Evolutionary conservation across 2,329 filamentous ascomycete genomes (phyloP), one percentile per base, ranked within the genome.

Genomic region (Xylaria arbuscula): DNA sequence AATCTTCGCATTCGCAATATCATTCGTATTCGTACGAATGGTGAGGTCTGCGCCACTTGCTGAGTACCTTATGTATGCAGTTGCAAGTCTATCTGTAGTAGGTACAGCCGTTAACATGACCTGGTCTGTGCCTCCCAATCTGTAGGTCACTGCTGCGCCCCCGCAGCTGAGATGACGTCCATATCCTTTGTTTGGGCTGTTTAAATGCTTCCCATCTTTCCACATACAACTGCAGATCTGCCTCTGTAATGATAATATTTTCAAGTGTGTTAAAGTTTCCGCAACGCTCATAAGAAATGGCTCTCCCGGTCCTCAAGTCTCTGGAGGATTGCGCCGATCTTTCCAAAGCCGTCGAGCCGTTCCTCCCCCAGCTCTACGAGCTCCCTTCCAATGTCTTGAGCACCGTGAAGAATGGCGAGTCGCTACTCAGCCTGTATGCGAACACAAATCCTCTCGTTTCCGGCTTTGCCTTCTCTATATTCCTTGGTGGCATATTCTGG

Each of bases 391-490:
- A 89, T 72, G 78, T 92, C 62, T 78, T 89, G 69, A 86, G 88
- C 59, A 87, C 87, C 72, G 83, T 89, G 71, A 85, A 85, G 72
- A 89, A 88, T 77, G 80, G 86, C 40, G 85, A 88, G 61, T 88
- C 84, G 61, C 82, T 98, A 63, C 85, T 89, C 74, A 83, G 89
- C 55, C 82, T 97, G 66, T 99, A 98, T 76, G 79, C 92, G 64
- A 85, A 89, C 56, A 98, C 95, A 19, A 98, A 99, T 78, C 96
- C 96, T 0, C 83, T 97, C 50, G 85, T 97, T 34, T 90, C 88
- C 0, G 92, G 89, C 2, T 86, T 97, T 71, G 90, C 89, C 0
- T 87, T 93, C 62, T 91, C 92, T 2, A 74, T 97, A 19, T 85
- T 89, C 48, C 80, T 97, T n/a, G 89, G 89, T 1, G 86, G 86